Percentiles rank a stretch among this genome's conserved stretches.
Conservation (phyloP, 345 rosid genomes). For the Carallia brachiata region DNA sequence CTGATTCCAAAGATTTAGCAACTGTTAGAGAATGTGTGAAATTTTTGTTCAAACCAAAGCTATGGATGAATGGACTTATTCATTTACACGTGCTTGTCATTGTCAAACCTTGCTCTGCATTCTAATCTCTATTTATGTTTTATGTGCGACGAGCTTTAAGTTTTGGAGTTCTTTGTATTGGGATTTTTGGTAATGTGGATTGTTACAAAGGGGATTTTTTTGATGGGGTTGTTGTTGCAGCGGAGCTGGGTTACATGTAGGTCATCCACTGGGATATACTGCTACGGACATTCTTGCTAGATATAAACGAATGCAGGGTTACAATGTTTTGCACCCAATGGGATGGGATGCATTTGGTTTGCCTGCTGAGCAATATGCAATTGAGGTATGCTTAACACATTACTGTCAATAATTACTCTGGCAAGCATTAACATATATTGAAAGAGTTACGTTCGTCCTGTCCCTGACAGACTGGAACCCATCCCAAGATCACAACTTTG, state of each 20-base stretch:
- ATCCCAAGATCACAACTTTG: slow-evolving; percentile 82
- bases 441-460: slow-evolving; percentile 12
- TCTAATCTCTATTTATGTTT: neutral
- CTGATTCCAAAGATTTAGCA: neutral
- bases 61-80: no score
- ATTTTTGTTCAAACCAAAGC: no score
- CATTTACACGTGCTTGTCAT: no score
- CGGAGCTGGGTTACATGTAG: slow-evolving; percentile 97
- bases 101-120: no score
- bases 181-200: neutral
- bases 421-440: slow-evolving; percentile 10
- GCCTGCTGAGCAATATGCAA: slow-evolving; percentile 97
- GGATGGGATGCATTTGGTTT: slow-evolving; percentile 99
- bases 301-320: slow-evolving; percentile 87
- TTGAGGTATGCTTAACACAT: slow-evolving; percentile 52
- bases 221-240: slow-evolving; percentile 35
- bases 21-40: no score
- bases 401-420: slow-evolving; percentile 3
- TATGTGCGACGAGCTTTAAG: neutral
- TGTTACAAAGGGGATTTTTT: neutral
- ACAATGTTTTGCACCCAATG: slow-evolving; percentile 93
- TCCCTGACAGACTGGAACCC: slow-evolving; percentile 77
- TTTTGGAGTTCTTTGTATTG: neutral
- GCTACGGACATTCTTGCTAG: slow-evolving; percentile 91
- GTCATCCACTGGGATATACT: slow-evolving; percentile 93